phyloP scores from a whole-genome alignment of 139 green algal species.

The Coelastrella sp. region DNA sequence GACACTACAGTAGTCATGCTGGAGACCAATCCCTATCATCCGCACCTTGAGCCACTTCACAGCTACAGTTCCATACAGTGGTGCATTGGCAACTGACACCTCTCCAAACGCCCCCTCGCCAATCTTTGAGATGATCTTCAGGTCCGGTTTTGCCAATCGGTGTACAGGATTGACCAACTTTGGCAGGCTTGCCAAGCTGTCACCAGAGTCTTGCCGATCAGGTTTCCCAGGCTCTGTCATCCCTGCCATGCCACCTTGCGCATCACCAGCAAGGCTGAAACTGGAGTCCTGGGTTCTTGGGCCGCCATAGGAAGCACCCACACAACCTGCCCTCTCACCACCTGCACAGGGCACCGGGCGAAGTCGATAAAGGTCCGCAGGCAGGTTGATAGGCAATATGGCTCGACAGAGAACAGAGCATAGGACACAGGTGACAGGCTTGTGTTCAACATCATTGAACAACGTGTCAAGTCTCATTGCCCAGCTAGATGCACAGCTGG shows the following conservation, averaged over 20 bases:
- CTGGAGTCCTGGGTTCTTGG: conserved; percentile 45
- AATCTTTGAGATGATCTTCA: conserved; percentile 76
- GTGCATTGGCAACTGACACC: conserved; percentile 75
- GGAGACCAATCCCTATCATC: neutral
- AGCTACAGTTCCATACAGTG: conserved; percentile 80
- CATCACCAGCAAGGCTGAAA: conserved; percentile 41
- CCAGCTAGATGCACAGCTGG: no score
- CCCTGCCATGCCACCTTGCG: neutral
- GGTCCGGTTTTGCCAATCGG: conserved; percentile 55
- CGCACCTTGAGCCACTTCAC: conserved; percentile 89
- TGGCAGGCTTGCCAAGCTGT: conserved; percentile 46
- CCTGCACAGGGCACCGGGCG: no score
- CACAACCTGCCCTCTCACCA: neutral
- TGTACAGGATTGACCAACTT: conserved; percentile 57
- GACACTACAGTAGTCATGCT: no score
- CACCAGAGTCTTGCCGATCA: conserved; percentile 35
- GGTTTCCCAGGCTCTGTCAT: neutral
- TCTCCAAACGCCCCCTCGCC: conserved; percentile 88
- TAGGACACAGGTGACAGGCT: no score
- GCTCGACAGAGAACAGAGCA: no score
- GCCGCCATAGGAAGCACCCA: neutral
- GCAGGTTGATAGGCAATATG: no score
- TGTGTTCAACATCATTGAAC: no score
- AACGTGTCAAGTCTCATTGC: no score
- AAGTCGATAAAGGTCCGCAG: neutral